Conservation (phyloP, 1,284 basidiomycete species). For the Trichosporon sp. region DNA sequence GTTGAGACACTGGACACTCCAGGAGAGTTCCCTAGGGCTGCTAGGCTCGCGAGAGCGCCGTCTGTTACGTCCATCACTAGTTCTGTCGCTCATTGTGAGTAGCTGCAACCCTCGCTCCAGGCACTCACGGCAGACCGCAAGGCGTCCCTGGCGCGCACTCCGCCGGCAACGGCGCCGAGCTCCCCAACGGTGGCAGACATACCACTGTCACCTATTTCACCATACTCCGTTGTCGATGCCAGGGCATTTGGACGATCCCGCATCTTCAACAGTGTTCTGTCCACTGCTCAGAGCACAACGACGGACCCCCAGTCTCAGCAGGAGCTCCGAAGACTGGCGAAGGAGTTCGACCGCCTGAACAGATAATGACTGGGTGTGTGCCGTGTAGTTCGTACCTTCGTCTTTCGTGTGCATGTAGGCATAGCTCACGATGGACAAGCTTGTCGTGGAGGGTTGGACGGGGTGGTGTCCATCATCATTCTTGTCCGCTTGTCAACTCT, state of each 20-base stretch:
- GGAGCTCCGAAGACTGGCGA: neutral
- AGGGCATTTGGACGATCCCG: neutral
- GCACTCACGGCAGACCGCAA: neutral
- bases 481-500: no score
- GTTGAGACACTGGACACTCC: neutral
- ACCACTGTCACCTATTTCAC: neutral
- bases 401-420: neutral
- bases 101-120: no score
- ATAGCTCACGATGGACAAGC: no score
- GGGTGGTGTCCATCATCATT: no score
- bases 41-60: neutral
- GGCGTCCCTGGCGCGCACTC: neutral
- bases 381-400: neutral
- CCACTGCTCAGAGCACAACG: neutral
- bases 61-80: neutral
- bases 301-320: neutral
- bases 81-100: neutral
- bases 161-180: neutral
- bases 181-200: neutral
- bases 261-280: neutral
- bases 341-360: constrained; percentile 1
- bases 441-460: no score
- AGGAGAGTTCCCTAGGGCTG: neutral
- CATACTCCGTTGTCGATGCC: neutral
- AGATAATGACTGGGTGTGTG: neutral